A percentile compares a stretch with the other conserved stretches of the same genome.
Evolutionary conservation across 2,329 filamentous ascomycete species (phyloP).

Genomic region (Lecanosticta acicola): DNA sequence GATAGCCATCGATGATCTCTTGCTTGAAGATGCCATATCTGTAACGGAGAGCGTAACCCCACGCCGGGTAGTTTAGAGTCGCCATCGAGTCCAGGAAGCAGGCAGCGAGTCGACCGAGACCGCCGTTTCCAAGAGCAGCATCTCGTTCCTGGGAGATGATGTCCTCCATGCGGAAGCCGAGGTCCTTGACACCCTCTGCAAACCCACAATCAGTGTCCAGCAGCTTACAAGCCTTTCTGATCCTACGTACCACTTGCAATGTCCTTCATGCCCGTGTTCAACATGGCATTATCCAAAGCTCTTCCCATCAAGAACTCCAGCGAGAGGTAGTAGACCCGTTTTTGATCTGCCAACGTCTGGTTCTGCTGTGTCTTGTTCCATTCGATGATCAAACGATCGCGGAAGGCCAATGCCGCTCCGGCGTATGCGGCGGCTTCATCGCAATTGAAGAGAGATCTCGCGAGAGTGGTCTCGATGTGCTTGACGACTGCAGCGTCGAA

Average conservation of each 20-base stretch:
- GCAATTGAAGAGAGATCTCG: constrained; percentile 95
- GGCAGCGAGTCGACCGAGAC: constrained; percentile 86
- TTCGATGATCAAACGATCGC: constrained; percentile 85
- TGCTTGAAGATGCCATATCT: constrained; percentile 97
- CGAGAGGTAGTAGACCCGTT: constrained; percentile 94
- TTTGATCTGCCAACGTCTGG: constrained; percentile 83
- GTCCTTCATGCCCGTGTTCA: constrained; percentile 87
- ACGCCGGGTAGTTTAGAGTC: constrained; percentile 89
- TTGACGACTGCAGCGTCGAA: constrained; percentile 80
- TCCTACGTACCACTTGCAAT: constrained; percentile 65
- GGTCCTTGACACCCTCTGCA: constrained; percentile 73
- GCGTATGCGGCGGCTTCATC: constrained; percentile 89
- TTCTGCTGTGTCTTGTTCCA: constrained; percentile 99
- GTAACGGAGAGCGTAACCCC: constrained; percentile 95
- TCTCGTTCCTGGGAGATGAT: constrained; percentile 93
- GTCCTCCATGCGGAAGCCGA: constrained; percentile 96
- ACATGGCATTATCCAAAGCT: constrained; percentile 95
- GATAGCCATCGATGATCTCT: constrained; percentile 95
- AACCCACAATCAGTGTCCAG: constrained; percentile 10
- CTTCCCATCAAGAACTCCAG: constrained; percentile 97
- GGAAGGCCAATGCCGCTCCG: constrained; percentile 83
- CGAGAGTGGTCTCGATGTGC: constrained; percentile 93
- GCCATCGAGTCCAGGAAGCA: constrained; percentile 97
- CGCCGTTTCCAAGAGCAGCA: constrained; percentile 91
- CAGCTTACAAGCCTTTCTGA: background rate